Percentiles rank a stretch among this genome's conserved stretches.
Conservation (phyloP, 2,329 filamentous ascomycete species). For the Trichoderma gracile region DNA sequence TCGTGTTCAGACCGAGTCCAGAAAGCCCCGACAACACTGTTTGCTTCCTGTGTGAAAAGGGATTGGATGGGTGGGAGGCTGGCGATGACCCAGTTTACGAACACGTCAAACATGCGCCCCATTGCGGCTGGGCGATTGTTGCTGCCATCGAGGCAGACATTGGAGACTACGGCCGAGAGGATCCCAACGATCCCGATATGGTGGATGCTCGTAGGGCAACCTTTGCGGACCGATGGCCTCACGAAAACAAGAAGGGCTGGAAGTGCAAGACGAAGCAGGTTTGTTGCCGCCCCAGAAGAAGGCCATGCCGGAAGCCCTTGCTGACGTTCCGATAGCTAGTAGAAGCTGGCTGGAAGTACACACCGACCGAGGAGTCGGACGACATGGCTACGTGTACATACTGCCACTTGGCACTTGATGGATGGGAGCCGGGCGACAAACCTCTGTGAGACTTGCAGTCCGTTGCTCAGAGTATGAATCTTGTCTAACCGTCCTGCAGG, state of each 20-base stretch:
- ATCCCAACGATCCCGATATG: conserved; percentile 73
- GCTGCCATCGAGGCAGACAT: conserved; percentile 62
- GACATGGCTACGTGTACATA: conserved; percentile 92
- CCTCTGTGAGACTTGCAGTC: conserved; percentile 63
- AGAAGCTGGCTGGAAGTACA: conserved; percentile 92
- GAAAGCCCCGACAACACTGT: conserved; percentile 81
- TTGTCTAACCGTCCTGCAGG: conserved; percentile 45
- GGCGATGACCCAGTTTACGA: conserved; percentile 81
- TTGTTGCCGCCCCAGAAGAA: conserved; percentile 30
- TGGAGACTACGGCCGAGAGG: conserved; percentile 64
- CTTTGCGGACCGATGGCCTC: conserved; percentile 83
- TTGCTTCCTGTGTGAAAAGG: conserved; percentile 84
- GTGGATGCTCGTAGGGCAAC: conserved; percentile 77
- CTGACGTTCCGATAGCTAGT: conserved; percentile 63
- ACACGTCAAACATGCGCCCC: conserved; percentile 77
- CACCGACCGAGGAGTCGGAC: conserved; percentile 76
- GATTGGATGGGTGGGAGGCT: conserved; percentile 88
- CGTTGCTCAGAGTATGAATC: neutral
- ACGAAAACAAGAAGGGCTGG: conserved; percentile 86
- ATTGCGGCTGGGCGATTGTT: conserved; percentile 85
- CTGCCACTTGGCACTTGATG: conserved; percentile 85
- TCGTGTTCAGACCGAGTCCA: conserved; percentile 79
- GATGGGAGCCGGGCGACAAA: conserved; percentile 92
- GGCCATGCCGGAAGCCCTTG: neutral
- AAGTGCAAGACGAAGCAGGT: conserved; percentile 87